These are phyloP conservation scores for Penicillium subrubescens DNA, from an alignment of 495 filamentous ascomycete species.

Conservation along the genomic window DNA sequence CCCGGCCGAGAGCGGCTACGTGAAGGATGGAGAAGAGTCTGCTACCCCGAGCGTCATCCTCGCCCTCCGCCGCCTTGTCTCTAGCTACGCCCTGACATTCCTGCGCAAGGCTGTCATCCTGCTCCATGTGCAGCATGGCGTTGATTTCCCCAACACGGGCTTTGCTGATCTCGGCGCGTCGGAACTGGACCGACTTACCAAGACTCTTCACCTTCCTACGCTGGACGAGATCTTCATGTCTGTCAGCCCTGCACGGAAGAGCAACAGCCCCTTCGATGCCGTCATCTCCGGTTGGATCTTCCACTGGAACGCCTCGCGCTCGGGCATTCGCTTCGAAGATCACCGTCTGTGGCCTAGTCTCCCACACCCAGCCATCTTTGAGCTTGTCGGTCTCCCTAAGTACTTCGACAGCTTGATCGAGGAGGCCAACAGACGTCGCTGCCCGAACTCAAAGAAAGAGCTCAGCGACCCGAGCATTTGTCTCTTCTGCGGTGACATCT, in stretches of 20 bases:
- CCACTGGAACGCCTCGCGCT: constrained; percentile 58
- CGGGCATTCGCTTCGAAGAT: constrained; percentile 43
- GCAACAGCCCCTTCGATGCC: constrained; percentile 40
- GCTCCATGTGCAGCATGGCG: constrained; percentile 82
- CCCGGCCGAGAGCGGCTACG: constrained; percentile 46
- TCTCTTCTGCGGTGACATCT: constrained; percentile 92
- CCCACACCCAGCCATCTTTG: constrained; percentile 87
- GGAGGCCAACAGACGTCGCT: constrained; percentile 81
- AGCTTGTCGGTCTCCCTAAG: constrained; percentile 88
- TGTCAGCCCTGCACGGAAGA: constrained; percentile 37
- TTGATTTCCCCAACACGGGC: constrained; percentile 80
- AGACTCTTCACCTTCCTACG: constrained; percentile 70
- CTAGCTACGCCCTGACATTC: constrained; percentile 86
- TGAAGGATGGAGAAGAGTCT: constrained; percentile 47
- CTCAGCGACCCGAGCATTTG: constrained; percentile 87
- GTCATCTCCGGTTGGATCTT: constrained; percentile 81
- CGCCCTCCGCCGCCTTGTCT: constrained; percentile 56
- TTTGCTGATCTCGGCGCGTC: constrained; percentile 64
- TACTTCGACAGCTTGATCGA: constrained; percentile 92
- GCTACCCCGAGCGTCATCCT: constrained; percentile 42
- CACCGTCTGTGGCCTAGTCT: constrained; percentile 52
- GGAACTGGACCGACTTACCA: constrained; percentile 81
- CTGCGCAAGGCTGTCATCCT: constrained; percentile 83
- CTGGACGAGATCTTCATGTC: constrained; percentile 75
- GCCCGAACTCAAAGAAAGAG: constrained; percentile 88